Evolutionary conservation across 2,329 filamentous ascomycete species (phyloP).

Genomic region (Rhinocladiella similis): DNA sequence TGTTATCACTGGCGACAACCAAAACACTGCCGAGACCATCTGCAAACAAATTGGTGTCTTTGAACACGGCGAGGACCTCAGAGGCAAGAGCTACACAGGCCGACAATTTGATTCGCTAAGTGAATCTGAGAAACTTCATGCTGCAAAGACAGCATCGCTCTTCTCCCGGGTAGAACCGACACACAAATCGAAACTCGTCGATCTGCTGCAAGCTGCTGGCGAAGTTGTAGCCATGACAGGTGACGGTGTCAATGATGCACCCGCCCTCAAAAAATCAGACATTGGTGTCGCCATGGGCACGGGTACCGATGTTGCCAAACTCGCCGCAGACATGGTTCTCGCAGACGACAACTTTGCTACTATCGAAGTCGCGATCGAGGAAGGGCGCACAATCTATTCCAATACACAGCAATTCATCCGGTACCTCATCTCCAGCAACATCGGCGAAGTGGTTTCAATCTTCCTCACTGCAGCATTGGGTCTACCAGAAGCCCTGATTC

Average conservation of each 20-base stretch:
- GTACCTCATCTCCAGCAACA: conserved; percentile 98
- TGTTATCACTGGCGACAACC: conserved; percentile 97
- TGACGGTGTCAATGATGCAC: conserved; percentile 97
- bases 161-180: conserved; percentile 95
- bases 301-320: conserved; percentile 93
- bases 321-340: conserved; percentile 97
- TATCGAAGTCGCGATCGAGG: conserved; percentile 92
- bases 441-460: conserved; percentile 97
- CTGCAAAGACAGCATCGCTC: conserved; percentile 80
- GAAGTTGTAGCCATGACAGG: conserved; percentile 99
- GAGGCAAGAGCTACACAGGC: conserved; percentile 91
- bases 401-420: conserved; percentile 99
- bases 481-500: conserved; percentile 96
- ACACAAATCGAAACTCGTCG: conserved; percentile 97
- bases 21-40: conserved; percentile 95
- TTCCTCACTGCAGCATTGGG: conserved; percentile 95
- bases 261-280: conserved; percentile 95
- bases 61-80: conserved; percentile 74
- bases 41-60: conserved; percentile 97
- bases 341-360: conserved; percentile 99
- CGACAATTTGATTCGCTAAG: conserved; percentile 88
- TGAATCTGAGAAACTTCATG: conserved; percentile 75
- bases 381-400: conserved; percentile 98
- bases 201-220: conserved; percentile 86
- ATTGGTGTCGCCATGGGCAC: conserved; percentile 99